These are phyloP conservation scores for Lodderomyces margitis DNA, from an alignment of 1,139 yeast genomes.

Conservation along the genomic window DNA sequence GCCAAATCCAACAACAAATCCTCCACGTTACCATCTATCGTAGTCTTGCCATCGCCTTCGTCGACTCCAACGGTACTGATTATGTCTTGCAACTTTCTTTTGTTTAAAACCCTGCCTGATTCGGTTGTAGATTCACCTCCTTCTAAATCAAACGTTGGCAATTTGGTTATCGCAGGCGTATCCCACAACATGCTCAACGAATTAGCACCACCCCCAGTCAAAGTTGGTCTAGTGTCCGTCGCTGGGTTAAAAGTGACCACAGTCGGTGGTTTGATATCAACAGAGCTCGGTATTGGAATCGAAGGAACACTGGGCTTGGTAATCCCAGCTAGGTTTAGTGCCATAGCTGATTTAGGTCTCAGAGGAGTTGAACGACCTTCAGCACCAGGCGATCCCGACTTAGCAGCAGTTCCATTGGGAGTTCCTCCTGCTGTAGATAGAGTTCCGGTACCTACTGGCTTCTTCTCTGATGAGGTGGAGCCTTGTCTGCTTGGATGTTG, in stretches of 20 bases:
- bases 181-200: constrained; percentile 56
- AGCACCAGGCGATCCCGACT: constrained; percentile 8
- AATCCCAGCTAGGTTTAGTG: constrained; percentile 36
- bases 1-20: constrained; percentile 88
- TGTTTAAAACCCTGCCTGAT: constrained; percentile 76
- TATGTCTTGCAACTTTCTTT: constrained; percentile 82
- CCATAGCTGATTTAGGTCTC: constrained; percentile 11
- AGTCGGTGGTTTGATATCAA: constrained; percentile 63
- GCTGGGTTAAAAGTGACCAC: constrained; percentile 57
- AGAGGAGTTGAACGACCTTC: constrained; percentile 11
- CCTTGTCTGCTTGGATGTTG: constrained; percentile 11
- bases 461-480: constrained; percentile 10
- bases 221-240: constrained; percentile 65
- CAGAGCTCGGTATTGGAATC: constrained; percentile 66
- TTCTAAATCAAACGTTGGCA: constrained; percentile 74
- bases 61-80: constrained; percentile 81
- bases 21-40: constrained; percentile 94
- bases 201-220: constrained; percentile 83
- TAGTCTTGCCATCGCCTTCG: constrained; percentile 86
- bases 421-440: constrained; percentile 7
- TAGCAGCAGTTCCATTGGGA: constrained; percentile 8
- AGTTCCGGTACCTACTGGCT: constrained; percentile 4
- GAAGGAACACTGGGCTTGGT: constrained; percentile 70
- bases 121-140: constrained; percentile 23
- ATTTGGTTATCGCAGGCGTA: constrained; percentile 72